Evolutionary conservation across 2,329 filamentous ascomycete genomes (phyloP), one percentile per base, ranked within the genome.

Genomic region (Monosporascus sp.): DNA sequence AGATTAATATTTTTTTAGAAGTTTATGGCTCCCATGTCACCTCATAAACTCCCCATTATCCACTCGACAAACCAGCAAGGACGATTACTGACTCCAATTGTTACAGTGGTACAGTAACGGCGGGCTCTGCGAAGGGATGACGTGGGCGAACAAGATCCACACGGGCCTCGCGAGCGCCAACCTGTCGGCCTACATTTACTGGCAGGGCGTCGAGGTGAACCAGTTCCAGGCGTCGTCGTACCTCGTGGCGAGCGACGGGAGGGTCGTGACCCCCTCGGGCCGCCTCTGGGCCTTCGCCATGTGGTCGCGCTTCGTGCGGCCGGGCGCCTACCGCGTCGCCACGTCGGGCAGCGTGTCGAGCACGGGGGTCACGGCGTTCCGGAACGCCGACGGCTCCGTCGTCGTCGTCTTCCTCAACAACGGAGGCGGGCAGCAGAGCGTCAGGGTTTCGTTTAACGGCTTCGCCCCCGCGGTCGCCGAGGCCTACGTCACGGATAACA

Each of bases 151-250:
- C 42, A 67, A 63, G 52, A 61, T 80, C 37, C 72, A 74, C 53
- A 70, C 70, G 15, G 74, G 69, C 8, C 60, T 79, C 39, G 68
- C 74, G 6, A 71, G 74, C 53, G 69, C 71, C 14, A 74, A 76
- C 56, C 68, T 75, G 6, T 74, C 68, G 6, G 77, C 69, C 1
- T 78, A 78, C 55, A 66, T 80, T 5, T 79, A 77, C 62, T 79
- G 75, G 76, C 70, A 74, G 56, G 75, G 75, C 3, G 56, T 61
- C 18, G 56, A 63, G 45, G 54, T 62, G 4, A 60, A 62, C 46
- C 62, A 68, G 51, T 61, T 59, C 25, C 62, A 65, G 51, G 60
- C 62, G 1, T 59, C 56, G 17, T 59, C 57, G 8, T 62, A 68
- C 48, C 60, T 68, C 1, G 58, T 67, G n/a, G 62, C 62, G 1